These are phyloP conservation scores for Dryas alaskensis DNA, from an alignment of 306 rosid species.

Conservation along the genomic window DNA sequence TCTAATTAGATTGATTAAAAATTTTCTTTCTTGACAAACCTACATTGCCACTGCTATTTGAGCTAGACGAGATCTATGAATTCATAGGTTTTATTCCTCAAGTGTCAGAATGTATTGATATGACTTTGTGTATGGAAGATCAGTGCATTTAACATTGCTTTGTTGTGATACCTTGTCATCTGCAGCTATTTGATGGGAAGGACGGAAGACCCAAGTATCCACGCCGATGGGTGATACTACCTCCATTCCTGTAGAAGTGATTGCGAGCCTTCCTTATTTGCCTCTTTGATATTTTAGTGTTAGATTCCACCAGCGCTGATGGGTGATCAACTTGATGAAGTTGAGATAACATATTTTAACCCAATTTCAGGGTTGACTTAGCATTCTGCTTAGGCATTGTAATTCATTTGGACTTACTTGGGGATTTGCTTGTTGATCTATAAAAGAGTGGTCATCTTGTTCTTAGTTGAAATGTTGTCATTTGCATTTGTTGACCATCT, in stretches of 20 bases:
- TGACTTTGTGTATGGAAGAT: neutral
- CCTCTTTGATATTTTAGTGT: neutral
- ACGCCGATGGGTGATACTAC: conserved; percentile 88
- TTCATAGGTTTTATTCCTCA: neutral
- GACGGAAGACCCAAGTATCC: conserved; percentile 91
- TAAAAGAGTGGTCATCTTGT: neutral
- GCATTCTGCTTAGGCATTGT: conserved; percentile 8
- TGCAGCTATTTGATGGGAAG: conserved; percentile 93
- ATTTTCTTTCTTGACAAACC: neutral
- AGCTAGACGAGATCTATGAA: too few relatives aligned
- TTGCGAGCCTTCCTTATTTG: conserved; percentile 11
- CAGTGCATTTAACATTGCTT: neutral
- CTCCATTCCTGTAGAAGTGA: conserved; percentile 71
- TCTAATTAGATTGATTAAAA: neutral
- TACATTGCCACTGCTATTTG: neutral
- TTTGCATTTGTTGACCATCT: neutral
- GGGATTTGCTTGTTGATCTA: neutral
- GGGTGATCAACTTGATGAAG: conserved; percentile 3
- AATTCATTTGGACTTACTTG: conserved; percentile 2
- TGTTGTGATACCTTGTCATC: conserved; percentile 8
- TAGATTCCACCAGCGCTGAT: neutral
- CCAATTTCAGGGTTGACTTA: neutral
- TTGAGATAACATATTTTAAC: neutral
- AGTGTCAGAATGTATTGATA: neutral
- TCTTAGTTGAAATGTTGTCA: conserved; percentile 1